These are phyloP conservation scores for Escovopsis sp. DNA, from an alignment of 2,329 filamentous ascomycete species.

Conservation along the genomic window DNA sequence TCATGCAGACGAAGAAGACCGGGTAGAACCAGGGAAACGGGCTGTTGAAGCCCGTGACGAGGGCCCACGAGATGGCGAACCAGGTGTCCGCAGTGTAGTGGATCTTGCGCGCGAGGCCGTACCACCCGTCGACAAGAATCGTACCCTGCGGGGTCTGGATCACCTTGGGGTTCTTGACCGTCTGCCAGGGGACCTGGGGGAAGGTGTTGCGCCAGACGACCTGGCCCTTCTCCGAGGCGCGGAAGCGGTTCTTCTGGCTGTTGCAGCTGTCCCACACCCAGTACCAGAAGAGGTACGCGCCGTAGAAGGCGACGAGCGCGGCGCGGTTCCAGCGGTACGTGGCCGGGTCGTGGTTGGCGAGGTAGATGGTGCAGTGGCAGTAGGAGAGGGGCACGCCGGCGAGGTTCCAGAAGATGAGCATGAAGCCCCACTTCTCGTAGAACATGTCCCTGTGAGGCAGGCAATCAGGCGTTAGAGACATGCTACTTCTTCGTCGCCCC, in stretches of 20 bases:
- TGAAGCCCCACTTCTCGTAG: conserved; percentile 93
- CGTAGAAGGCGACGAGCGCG: conserved; percentile 49
- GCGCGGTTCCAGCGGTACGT: conserved; percentile 64
- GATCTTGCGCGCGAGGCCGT: conserved; percentile 53
- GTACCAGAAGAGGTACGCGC: conserved; percentile 68
- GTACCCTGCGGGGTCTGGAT: conserved; percentile 60
- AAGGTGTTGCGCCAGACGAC: conserved; percentile 61
- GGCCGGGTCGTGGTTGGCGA: conserved; percentile 68
- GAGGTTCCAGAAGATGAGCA: conserved; percentile 96
- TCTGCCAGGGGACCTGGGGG: conserved; percentile 82
- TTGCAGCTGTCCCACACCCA: conserved; percentile 89
- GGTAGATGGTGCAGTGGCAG: conserved; percentile 84
- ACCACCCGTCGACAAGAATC: conserved; percentile 78
- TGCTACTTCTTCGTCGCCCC: too few species aligned
- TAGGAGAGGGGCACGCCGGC: conserved; percentile 83
- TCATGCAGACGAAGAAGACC: conserved; percentile 70
- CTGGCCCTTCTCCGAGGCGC: conserved; percentile 62
- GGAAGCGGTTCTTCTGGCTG: conserved; percentile 88
- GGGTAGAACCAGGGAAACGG: conserved; percentile 90
- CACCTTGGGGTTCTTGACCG: conserved; percentile 63
- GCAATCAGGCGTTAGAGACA: too few species aligned
- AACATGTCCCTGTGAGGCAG: conserved; percentile 62
- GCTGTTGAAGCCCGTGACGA: conserved; percentile 41
- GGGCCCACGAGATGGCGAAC: conserved; percentile 36
- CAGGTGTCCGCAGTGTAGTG: conserved; percentile 35